phyloP scores from a whole-genome alignment of 1,284 basidiomycete genomes.

The Microbotryum saponariae region DNA sequence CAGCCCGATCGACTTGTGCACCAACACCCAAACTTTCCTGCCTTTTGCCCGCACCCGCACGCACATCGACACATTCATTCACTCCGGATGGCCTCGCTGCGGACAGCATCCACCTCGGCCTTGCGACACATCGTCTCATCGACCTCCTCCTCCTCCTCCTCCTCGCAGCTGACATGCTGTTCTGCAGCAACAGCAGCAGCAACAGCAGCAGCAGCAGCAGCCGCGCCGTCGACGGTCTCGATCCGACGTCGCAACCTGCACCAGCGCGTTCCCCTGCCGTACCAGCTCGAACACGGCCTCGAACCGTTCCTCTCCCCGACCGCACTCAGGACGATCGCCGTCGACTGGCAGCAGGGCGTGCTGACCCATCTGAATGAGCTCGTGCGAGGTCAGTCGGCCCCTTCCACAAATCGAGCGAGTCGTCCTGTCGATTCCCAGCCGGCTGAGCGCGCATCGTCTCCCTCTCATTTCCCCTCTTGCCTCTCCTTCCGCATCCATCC shows the following conservation, averaged over 20 bases:
- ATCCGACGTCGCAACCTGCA: slow-evolving; percentile 43
- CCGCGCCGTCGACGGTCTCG: background rate
- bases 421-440: background rate
- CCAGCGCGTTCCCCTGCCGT: slow-evolving; percentile 53
- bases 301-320: slow-evolving; percentile 63
- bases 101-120: too few relatives aligned
- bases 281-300: slow-evolving; percentile 58
- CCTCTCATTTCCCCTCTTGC: slow-evolving; percentile 22
- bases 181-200: too few relatives aligned
- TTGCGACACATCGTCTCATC: too few relatives aligned
- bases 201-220: too few relatives aligned
- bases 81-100: too few relatives aligned
- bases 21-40: too few relatives aligned
- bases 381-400: slow-evolving; percentile 53
- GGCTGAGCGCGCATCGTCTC: slow-evolving; percentile 35
- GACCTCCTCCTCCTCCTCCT: too few relatives aligned
- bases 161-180: too few relatives aligned
- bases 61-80: too few relatives aligned
- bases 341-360: slow-evolving; percentile 74
- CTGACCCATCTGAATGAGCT: slow-evolving; percentile 65
- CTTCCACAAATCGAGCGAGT: background rate
- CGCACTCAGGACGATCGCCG: slow-evolving; percentile 58
- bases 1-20: too few relatives aligned
- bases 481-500: background rate
- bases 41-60: too few relatives aligned